These are phyloP conservation scores for Beauveria sp. DNA, from an alignment of 2,329 filamentous ascomycete genomes.

Conservation along the genomic window DNA sequence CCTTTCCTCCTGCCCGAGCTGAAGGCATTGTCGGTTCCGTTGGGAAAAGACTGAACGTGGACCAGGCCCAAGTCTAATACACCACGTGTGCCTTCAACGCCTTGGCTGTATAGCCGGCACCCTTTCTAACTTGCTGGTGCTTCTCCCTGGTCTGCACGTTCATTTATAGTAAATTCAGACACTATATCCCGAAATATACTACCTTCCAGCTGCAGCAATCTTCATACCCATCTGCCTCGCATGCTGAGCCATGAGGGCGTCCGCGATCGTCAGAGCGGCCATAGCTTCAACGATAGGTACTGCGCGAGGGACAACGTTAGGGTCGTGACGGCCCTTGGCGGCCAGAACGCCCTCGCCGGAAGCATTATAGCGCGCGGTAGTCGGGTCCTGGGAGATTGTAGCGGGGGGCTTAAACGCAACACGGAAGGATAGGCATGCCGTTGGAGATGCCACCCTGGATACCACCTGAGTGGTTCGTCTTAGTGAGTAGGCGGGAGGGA, in stretches of 20 bases:
- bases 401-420: constrained; percentile 93
- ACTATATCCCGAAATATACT: not conserved
- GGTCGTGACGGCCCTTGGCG: constrained; percentile 90
- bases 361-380: constrained; percentile 72
- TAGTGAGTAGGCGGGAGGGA: constrained; percentile 64
- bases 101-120: constrained; percentile 16
- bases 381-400: constrained; percentile 84
- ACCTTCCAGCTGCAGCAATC: constrained; percentile 10
- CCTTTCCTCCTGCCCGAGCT: constrained; percentile 13
- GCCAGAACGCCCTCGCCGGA: constrained; percentile 65
- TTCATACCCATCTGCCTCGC: constrained; percentile 39
- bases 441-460: constrained; percentile 95
- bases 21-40: constrained; percentile 17
- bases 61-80: constrained; percentile 18
- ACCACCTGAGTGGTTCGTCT: constrained; percentile 91
- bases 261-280: constrained; percentile 80
- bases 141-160: constrained; percentile 15
- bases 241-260: constrained; percentile 78
- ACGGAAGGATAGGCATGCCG: constrained; percentile 84
- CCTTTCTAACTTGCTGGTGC: constrained; percentile 18
- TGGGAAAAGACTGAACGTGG: constrained; percentile 17
- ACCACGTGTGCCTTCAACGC: constrained; percentile 17
- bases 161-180: constrained; percentile 15
- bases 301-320: constrained; percentile 73
- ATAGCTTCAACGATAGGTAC: constrained; percentile 80